Evolutionary conservation across 2,329 filamentous ascomycete species (phyloP), one percentile per base, ranked within the genome.

Genomic region (Paracamarosporium sp.): DNA sequence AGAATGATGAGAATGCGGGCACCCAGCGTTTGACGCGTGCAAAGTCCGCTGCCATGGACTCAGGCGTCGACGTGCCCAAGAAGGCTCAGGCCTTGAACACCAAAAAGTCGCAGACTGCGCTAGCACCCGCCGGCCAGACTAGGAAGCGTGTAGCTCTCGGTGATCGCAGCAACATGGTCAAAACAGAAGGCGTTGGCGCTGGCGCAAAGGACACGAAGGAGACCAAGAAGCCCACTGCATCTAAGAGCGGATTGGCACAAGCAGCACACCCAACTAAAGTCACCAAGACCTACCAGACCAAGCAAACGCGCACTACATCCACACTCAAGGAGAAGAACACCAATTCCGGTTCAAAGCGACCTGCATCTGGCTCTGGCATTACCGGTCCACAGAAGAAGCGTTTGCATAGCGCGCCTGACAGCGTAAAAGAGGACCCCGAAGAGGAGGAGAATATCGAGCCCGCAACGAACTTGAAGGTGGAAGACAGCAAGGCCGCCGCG

Each of bases 121-220:
- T 76, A 27, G 61, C 62, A 24, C 61, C 74, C 47, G 75, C 79
- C 46, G 83, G 65, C 51, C 68, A 66, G 59, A 75, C 82, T 59
- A 86, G 90, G 73, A 95, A 91, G 81, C 92, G 95, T 73, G 86
- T 90, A 69, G 93, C 92, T 47, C 85, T 99, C 35, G 93, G 91
- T 57, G 95, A 99, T 81, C 90, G 97, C 68, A 98, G 93, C 86
- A 99, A 99, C 80, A 90, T 96, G 63, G 88, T 88, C 69, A 98
- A 97, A 78, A 85, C 85, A 46, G 90, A 91, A 20, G 59, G 52
- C 33, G 60, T 64, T 15, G 71, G 66, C 60, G 66, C 64, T 46
- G 69, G 55, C 53, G 83, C 79, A 5, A 81, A 78, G 56, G 79
- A 78, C 69, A 55, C 68, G 63, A 73, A 83, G 61, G 90, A 91